Evolutionary conservation across 495 filamentous ascomycete genomes (phyloP).

Genomic region (Podospora pseudocomata): DNA sequence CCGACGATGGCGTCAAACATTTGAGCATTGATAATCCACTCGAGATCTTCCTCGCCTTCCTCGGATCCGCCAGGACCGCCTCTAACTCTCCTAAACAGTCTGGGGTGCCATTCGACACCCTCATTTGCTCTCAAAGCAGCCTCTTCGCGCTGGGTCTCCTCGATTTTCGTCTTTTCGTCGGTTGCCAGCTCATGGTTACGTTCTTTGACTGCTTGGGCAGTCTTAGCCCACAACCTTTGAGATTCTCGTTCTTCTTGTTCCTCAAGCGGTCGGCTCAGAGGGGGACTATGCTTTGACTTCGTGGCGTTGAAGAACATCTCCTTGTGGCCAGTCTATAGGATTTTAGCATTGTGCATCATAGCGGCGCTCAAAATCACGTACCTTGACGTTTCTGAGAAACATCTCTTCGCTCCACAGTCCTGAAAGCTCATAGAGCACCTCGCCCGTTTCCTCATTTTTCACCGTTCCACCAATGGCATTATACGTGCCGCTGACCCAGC

Average conservation of each 20-base stretch:
- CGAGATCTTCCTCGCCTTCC: conserved; percentile 81
- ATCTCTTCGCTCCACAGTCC: conserved; percentile 95
- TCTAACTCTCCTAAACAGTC: conserved; percentile 71
- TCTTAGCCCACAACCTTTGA: conserved; percentile 78
- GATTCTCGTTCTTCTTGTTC: conserved; percentile 93
- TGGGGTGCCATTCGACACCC: conserved; percentile 84
- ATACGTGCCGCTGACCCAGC: conserved; percentile 93
- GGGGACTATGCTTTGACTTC: conserved; percentile 68
- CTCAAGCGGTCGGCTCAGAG: conserved; percentile 68
- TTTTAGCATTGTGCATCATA: conserved; percentile 3
- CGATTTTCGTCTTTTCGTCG: conserved; percentile 90
- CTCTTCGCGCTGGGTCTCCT: conserved; percentile 86
- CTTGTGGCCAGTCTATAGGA: conserved; percentile 74
- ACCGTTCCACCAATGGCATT: conserved; percentile 93
- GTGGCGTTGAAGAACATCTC: conserved; percentile 86
- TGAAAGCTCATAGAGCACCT: conserved; percentile 82
- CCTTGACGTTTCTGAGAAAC: conserved; percentile 76
- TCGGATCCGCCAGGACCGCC: conserved; percentile 69
- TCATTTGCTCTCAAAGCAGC: conserved; percentile 76
- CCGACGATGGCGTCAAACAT: conserved; percentile 56
- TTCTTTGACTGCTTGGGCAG: conserved; percentile 72
- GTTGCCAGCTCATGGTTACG: conserved; percentile 87
- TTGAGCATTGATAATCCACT: conserved; percentile 90
- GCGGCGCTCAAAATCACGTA: conserved; percentile 39
- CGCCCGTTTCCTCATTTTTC: conserved; percentile 82